Conservation (phyloP, 306 rosid genomes). For the Acacia confusa region DNA sequence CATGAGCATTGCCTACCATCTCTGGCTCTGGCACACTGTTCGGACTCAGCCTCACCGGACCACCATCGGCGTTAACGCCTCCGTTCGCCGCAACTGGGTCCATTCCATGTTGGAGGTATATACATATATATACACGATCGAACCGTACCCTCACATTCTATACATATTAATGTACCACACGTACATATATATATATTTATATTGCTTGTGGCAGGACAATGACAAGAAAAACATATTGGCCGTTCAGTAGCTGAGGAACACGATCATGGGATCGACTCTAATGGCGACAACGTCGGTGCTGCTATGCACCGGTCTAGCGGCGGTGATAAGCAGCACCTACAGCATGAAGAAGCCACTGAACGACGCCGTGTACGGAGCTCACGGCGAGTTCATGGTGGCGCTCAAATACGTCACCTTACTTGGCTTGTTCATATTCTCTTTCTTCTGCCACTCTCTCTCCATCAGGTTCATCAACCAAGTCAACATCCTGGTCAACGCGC, state of each 20-base stretch:
- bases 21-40: conserved; percentile 81
- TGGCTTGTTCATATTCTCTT: conserved; percentile 76
- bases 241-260: conserved; percentile 81
- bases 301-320: conserved; percentile 76
- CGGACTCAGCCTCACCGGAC: conserved; percentile 71
- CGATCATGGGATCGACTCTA: conserved; percentile 85
- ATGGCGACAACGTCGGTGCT: conserved; percentile 95
- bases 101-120: conserved; percentile 73
- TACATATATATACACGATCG: background rate
- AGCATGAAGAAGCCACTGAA: conserved; percentile 80
- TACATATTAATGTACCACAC: too few relatives aligned
- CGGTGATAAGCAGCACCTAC: conserved; percentile 90
- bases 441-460: conserved; percentile 81
- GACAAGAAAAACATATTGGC: conserved; percentile 92
- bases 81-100: conserved; percentile 81
- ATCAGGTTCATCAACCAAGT: conserved; percentile 86
- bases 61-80: conserved; percentile 73
- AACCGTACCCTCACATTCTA: background rate
- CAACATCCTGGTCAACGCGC: conserved; percentile 78
- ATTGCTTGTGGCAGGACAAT: conserved; percentile 59
- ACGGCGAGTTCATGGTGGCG: conserved; percentile 92
- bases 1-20: conserved; percentile 56
- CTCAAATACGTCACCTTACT: conserved; percentile 77
- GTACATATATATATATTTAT: too few relatives aligned
- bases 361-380: conserved; percentile 82